These are phyloP conservation scores for Lactarius akahatsu DNA, from an alignment of 768 basidiomycete species.

Conservation along the genomic window DNA sequence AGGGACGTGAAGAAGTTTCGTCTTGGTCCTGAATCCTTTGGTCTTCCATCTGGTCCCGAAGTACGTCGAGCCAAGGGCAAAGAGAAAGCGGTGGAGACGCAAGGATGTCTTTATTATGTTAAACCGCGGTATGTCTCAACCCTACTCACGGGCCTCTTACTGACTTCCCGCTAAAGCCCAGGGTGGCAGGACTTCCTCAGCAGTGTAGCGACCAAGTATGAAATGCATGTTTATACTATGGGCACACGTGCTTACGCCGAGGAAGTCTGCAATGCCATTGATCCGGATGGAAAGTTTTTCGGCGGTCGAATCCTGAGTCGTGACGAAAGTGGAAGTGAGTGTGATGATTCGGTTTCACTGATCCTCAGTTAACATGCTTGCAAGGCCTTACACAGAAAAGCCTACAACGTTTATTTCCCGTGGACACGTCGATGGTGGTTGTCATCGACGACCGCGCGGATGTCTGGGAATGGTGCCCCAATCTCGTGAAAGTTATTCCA, in stretches of 20 bases:
- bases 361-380: constrained; percentile 11
- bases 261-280: constrained; percentile 91
- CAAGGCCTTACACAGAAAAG: constrained; percentile 70
- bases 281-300: constrained; percentile 83
- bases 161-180: constrained; percentile 49
- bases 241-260: constrained; percentile 97
- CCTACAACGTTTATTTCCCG: constrained; percentile 89
- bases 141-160: constrained; percentile 12
- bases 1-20: constrained; percentile 89
- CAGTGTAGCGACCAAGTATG: constrained; percentile 73
- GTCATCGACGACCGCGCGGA: constrained; percentile 98
- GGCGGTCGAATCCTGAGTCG: constrained; percentile 86
- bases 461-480: constrained; percentile 98
- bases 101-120: constrained; percentile 95
- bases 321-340: constrained; percentile 95
- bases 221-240: constrained; percentile 99
- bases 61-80: constrained; percentile 52
- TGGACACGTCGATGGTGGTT: constrained; percentile 98
- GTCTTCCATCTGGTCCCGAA: constrained; percentile 45
- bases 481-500: constrained; percentile 94
- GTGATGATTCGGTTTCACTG: neutral
- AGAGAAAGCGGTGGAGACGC: constrained; percentile 63
- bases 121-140: constrained; percentile 77
- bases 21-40: constrained; percentile 72
- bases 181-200: constrained; percentile 80